A percentile compares a stretch with the other conserved stretches of the same genome.
phyloP scores from a whole-genome alignment of 768 basidiomycete genomes.

The Udeniomyces megalosporus region DNA sequence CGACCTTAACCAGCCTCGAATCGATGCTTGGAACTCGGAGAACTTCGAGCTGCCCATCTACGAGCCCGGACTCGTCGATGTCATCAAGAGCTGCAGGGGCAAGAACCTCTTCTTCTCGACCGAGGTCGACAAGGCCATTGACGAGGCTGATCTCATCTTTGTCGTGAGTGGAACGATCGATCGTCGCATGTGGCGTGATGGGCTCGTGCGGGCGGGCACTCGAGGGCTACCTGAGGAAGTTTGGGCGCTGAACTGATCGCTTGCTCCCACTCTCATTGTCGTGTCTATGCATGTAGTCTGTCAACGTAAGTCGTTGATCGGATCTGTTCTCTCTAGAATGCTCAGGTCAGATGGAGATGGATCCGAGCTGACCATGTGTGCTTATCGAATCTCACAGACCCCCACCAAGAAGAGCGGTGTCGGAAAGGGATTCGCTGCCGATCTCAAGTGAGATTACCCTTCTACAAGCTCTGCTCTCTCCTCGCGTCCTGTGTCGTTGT shows the following conservation, averaged over 20 bases:
- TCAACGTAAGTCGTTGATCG: slow-evolving; percentile 9
- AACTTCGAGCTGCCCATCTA: slow-evolving; percentile 84
- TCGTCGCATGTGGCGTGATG: too few species aligned
- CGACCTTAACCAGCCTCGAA: slow-evolving; percentile 82
- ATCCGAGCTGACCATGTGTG: background rate
- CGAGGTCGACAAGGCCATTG: slow-evolving; percentile 80
- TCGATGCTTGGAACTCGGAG: slow-evolving; percentile 85
- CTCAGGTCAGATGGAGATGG: too few species aligned
- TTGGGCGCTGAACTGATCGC: too few species aligned
- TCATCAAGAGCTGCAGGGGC: slow-evolving; percentile 72
- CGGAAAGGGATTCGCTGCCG: slow-evolving; percentile 93
- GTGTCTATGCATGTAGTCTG: background rate
- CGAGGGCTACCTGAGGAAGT: too few species aligned
- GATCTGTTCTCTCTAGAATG: background rate
- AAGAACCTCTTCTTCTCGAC: slow-evolving; percentile 96
- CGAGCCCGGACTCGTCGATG: slow-evolving; percentile 86
- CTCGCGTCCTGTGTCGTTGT: background rate
- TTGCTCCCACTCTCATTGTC: too few species aligned
- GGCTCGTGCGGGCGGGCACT: too few species aligned
- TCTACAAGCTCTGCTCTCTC: background rate
- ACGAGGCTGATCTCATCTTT: slow-evolving; percentile 52
- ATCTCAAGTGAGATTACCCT: slow-evolving; percentile 63
- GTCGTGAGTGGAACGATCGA: slow-evolving; percentile 20
- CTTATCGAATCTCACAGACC: slow-evolving; percentile 39
- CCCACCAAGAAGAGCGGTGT: slow-evolving; percentile 84